Evolutionary conservation across 2,329 filamentous ascomycete species (phyloP).

Genomic region (Colletotrichum liaoningense): DNA sequence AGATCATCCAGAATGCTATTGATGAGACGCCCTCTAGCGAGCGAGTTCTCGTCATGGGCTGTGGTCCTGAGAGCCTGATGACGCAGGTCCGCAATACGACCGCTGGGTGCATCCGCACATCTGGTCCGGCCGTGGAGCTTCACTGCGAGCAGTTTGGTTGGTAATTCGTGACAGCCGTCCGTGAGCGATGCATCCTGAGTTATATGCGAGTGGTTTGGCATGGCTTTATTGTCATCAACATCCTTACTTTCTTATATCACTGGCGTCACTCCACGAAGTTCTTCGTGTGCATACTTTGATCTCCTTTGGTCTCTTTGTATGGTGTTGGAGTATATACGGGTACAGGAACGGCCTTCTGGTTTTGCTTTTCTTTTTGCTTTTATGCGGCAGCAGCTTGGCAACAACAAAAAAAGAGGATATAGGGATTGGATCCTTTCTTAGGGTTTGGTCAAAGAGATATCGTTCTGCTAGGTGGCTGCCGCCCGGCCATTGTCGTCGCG

Average conservation of each 20-base stretch:
- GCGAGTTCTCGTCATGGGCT: constrained; percentile 56
- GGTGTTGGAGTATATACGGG: constrained; percentile 28
- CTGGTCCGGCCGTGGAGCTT: constrained; percentile 58
- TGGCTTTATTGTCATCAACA: background rate
- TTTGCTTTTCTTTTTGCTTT: background rate
- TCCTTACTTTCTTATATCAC: background rate
- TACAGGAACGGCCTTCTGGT: background rate
- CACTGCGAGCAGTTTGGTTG: constrained; percentile 62
- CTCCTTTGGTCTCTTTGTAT: background rate
- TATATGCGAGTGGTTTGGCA: too few species aligned
- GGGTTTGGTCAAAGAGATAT: background rate
- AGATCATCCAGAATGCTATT: constrained; percentile 48
- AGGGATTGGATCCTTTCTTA: background rate
- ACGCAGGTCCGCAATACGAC: constrained; percentile 53
- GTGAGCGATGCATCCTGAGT: background rate
- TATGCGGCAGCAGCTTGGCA: constrained; percentile 7
- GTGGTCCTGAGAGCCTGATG: constrained; percentile 58
- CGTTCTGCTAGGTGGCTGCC: background rate
- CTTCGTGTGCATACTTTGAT: constrained; percentile 20
- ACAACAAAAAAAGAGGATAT: background rate
- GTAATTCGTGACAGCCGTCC: constrained; percentile 39
- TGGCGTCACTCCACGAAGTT: background rate
- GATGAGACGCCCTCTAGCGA: constrained; percentile 41
- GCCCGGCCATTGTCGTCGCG: background rate
- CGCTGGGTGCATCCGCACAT: constrained; percentile 50